Evolutionary conservation across 1,284 basidiomycete species (phyloP).

Genomic region (Malassezia sympodialis): DNA sequence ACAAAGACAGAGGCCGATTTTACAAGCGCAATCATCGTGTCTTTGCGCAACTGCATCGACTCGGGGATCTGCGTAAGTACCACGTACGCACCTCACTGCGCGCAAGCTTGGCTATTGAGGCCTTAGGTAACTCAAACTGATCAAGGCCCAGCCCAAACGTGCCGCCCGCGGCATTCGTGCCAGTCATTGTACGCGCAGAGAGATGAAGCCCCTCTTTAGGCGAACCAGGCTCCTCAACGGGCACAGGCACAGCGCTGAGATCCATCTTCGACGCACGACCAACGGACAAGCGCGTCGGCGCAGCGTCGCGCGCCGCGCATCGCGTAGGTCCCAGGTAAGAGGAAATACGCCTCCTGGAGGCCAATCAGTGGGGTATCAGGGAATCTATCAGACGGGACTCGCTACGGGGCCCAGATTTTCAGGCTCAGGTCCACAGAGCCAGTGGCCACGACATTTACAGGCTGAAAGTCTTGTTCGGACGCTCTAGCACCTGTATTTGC

Average conservation of each 20-base stretch:
- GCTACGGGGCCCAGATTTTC: constrained; percentile 40
- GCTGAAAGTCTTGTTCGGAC: constrained; percentile 2
- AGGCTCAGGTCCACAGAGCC: constrained; percentile 36
- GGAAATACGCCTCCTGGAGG: neutral
- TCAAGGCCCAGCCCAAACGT: constrained; percentile 20
- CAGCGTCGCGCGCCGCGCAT: neutral
- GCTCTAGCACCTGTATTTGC: constrained; percentile 8
- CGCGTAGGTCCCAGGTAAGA: constrained; percentile 2
- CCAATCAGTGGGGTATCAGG: neutral
- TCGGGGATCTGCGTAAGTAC: constrained; percentile 14
- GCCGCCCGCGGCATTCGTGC: constrained; percentile 17
- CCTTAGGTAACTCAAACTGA: constrained; percentile 19
- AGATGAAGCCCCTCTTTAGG: constrained; percentile 6
- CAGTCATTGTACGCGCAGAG: constrained; percentile 6
- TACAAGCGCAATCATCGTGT: constrained; percentile 17
- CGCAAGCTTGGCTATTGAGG: constrained; percentile 18
- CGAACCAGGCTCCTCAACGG: neutral
- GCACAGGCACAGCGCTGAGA: neutral
- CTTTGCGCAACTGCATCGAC: constrained; percentile 19
- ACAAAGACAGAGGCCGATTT: constrained; percentile 21
- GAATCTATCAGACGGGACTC: neutral
- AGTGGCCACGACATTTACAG: constrained; percentile 44
- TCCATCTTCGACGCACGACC: neutral
- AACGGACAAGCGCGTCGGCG: neutral
- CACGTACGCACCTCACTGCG: constrained; percentile 6